Conservation (phyloP, 768 basidiomycete genomes). For the Lactarius akahatsu region DNA sequence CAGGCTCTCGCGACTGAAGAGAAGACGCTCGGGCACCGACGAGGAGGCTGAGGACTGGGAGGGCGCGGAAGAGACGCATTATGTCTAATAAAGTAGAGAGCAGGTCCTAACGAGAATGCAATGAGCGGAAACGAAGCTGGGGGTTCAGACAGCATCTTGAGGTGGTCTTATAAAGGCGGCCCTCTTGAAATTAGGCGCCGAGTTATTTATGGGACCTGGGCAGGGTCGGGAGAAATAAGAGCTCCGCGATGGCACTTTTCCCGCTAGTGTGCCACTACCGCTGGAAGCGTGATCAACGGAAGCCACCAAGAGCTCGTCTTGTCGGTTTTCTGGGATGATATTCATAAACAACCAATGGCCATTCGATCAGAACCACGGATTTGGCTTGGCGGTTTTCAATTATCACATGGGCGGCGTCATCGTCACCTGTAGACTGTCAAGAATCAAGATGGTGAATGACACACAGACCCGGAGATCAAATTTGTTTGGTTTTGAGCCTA, state of each 20-base stretch:
- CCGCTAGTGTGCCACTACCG: no score
- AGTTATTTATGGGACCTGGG: not conserved
- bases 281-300: not conserved
- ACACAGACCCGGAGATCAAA: not conserved
- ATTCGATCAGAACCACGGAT: not conserved
- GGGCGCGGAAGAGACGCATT: conserved; percentile 21
- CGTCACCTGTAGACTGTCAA: not conserved
- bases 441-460: not conserved
- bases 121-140: not conserved
- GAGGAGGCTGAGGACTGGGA: conserved; percentile 14
- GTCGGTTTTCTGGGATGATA: not conserved
- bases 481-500: not conserved
- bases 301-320: not conserved
- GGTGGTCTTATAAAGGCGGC: not conserved
- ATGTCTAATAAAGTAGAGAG: no score
- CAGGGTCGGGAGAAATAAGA: not conserved
- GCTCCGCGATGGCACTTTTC: not conserved
- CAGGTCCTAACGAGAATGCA: not conserved
- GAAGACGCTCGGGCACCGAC: conserved; percentile 18
- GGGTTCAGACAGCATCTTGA: not conserved
- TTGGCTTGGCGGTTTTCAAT: not conserved
- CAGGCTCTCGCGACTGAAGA: conserved; percentile 7
- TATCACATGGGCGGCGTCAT: not conserved
- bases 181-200: not conserved
- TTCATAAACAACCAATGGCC: not conserved